A percentile compares a stretch with the other conserved stretches of the same genome.
Conservation (phyloP, 306 rosid genomes). For the Ochetophila trinervis region DNA sequence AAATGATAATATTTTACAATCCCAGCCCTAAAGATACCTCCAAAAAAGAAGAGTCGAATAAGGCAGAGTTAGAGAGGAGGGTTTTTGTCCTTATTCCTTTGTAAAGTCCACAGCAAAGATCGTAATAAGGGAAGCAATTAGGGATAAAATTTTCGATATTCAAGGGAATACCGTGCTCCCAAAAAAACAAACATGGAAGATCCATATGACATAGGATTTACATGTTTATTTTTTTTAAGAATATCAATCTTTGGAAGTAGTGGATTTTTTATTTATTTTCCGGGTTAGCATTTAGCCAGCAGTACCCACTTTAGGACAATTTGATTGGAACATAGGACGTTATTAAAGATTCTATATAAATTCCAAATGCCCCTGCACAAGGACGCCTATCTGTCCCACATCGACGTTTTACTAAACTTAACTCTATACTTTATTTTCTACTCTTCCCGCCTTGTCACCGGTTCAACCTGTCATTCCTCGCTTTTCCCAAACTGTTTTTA, state of each 20-base stretch:
- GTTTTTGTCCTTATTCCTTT: constrained; percentile 9
- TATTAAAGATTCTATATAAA: background rate
- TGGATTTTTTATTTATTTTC: no score
- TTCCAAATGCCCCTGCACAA: background rate
- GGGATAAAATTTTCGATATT: no score
- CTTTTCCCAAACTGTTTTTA: background rate
- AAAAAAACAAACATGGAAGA: no score
- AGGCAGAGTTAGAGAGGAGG: no score
- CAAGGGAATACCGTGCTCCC: no score
- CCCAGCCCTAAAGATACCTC: background rate
- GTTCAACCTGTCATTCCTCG: constrained; percentile 4
- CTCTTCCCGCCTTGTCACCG: constrained; percentile 17
- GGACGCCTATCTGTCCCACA: no score
- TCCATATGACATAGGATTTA: no score
- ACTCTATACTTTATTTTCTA: background rate
- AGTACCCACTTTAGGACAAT: constrained; percentile 23
- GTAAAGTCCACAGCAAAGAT: background rate
- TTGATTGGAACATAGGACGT: constrained; percentile 13
- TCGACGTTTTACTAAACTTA: no score
- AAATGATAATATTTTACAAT: background rate
- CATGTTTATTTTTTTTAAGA: no score
- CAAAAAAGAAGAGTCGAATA: background rate
- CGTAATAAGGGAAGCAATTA: background rate
- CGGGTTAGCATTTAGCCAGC: background rate
- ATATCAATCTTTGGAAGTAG: no score